Base-by-base conservation (phyloP, 2,329 filamentous ascomycete genomes). In the Aulographum hederae region DNA sequence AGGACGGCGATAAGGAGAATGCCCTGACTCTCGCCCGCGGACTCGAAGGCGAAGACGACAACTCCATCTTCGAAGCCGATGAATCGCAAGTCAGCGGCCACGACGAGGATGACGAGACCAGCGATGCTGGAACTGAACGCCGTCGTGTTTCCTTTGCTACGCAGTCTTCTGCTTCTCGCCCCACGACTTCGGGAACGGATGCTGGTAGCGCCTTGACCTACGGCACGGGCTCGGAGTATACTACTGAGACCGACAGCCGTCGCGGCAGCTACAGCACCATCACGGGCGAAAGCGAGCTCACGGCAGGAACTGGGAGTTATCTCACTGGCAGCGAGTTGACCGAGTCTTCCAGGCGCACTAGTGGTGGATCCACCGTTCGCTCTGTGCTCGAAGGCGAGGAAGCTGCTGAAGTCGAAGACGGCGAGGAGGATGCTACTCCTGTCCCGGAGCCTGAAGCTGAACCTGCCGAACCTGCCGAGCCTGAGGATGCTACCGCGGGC, bases 261-360 rank as follows among this genome's bases (percentile, higher is more conserved):
- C 50, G 53, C 13, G 53, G 46, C 11, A 54, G 53, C 43, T 58
- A 51, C 37, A 56, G 53, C 4, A 40, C 42, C 5, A 54, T 50
- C 4, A 44, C 48, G 1, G 50, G 47, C 18, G 31, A 27, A 14
- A 58, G 53, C 34, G 57, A 61, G 30, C 52, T 57, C 39, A 58
- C 56, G 0, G 61, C 58, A 36, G 59, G 48, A 5, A 60, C 57
- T n/a, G 58, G 58, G n/a, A 55, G 53, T 15, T 63, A 63, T 45
- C 52, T 62, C 47, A 61, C 56, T 1, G 59, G 58, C 32, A 60
- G 52, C 37, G n/a, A n/a, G n/a, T 38, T 57, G 18, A 29, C 27
- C 15, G 27, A 16, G 11, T 17, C 26, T 8, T 53, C 56, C 31
- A 49, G 57, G n/a, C 52, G 59, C 17, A 57, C 51, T 5, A 60